Evolutionary conservation across 225 moss, liverwort and hornwort species (phyloP).

Genomic region (Ulota crispa): DNA sequence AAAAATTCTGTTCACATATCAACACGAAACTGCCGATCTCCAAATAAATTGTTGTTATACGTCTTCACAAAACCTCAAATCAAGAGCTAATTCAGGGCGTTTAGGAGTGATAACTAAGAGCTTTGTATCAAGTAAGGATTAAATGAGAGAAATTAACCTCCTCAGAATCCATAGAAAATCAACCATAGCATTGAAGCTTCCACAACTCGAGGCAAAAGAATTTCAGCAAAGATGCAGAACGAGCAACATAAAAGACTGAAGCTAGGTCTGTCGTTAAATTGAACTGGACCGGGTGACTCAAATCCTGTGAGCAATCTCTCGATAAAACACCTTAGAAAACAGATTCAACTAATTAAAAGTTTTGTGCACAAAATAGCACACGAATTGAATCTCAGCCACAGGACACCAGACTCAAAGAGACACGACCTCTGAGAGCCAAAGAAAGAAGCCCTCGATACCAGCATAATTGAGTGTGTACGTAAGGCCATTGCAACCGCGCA

Average conservation of each 20-base stretch:
- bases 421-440: constrained; percentile 6
- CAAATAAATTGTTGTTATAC: background rate
- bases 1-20: background rate
- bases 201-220: background rate
- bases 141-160: background rate
- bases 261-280: background rate
- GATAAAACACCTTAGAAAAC: background rate
- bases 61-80: background rate
- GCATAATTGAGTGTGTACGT: constrained; percentile 92
- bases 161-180: background rate
- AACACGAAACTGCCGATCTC: background rate
- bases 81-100: too few species aligned
- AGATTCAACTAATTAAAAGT: background rate
- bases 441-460: constrained; percentile 27
- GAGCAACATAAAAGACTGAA: background rate
- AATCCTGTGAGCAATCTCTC: background rate
- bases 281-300: background rate
- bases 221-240: background rate
- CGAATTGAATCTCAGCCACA: background rate
- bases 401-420: constrained; percentile 9
- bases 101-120: background rate
- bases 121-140: background rate
- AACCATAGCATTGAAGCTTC: background rate
- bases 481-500: constrained; percentile 90
- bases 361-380: background rate